Evolutionary conservation across 2,329 filamentous ascomycete genomes (phyloP).

Genomic region (Cladosporium oxysporum): DNA sequence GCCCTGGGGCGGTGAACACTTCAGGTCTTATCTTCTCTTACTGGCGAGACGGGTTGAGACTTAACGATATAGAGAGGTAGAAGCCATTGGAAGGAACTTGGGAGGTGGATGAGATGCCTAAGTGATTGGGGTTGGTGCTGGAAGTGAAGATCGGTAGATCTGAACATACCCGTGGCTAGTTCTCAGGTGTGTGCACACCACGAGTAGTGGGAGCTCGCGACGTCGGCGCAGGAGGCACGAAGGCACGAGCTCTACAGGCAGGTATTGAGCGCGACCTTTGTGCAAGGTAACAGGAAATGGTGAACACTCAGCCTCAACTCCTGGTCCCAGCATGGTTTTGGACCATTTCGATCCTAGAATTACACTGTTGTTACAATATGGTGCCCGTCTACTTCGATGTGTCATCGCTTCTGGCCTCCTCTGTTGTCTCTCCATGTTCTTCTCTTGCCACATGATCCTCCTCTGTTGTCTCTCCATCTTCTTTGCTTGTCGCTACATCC

Average conservation of each 20-base stretch:
- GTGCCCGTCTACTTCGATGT: neutral
- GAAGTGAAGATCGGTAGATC: no score
- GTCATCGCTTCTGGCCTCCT: neutral
- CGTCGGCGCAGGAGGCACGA: no score
- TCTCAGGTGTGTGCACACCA: neutral
- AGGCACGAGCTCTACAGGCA: neutral
- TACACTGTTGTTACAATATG: neutral
- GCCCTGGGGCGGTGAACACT: no score
- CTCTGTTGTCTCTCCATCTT: neutral
- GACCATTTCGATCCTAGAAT: neutral
- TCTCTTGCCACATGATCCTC: no score
- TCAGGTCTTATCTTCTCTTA: no score
- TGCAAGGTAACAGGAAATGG: neutral
- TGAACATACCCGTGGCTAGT: no score
- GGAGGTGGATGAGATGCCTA: no score
- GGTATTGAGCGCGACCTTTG: neutral
- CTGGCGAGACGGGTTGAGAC: no score
- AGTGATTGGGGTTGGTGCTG: no score
- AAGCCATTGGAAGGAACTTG: no score
- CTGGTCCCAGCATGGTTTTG: neutral
- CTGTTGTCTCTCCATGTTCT: neutral
- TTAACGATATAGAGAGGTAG: no score
- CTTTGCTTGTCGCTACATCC: neutral
- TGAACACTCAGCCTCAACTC: neutral
- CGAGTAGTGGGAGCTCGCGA: no score